Evolutionary conservation across 208 protist genomes (phyloP).

Genomic region (Paratrypanosoma confusum): DNA sequence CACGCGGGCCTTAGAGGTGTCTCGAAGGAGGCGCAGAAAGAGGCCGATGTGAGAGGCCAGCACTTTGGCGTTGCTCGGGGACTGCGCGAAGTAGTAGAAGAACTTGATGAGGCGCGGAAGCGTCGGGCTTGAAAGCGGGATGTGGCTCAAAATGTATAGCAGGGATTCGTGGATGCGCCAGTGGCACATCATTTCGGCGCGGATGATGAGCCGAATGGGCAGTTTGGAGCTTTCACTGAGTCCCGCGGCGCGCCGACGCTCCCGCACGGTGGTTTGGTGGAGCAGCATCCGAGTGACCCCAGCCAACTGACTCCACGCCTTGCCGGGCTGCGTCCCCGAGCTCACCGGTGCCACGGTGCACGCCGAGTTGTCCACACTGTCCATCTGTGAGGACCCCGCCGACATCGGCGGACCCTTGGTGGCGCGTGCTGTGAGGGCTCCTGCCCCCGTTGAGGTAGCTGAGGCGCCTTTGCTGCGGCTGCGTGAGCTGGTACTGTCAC

Average conservation of each 20-base stretch:
- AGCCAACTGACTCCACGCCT: constrained; percentile 37
- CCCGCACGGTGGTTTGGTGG: constrained; percentile 34
- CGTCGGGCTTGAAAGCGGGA: constrained; percentile 15
- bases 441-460: too few species aligned
- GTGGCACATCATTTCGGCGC: constrained; percentile 59
- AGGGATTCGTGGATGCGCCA: constrained; percentile 54
- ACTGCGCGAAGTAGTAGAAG: constrained; percentile 67
- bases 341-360: too few species aligned
- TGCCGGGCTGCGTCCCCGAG: too few species aligned
- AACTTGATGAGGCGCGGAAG: constrained; percentile 51
- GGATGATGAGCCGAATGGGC: constrained; percentile 35
- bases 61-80: constrained; percentile 31
- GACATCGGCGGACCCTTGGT: too few species aligned
- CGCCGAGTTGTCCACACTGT: too few species aligned
- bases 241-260: constrained; percentile 34
- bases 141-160: constrained; percentile 27
- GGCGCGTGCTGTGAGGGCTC: too few species aligned
- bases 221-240: constrained; percentile 37
- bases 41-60: constrained; percentile 27
- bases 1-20: constrained; percentile 8
- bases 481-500: too few species aligned
- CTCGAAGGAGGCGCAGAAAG: constrained; percentile 24
- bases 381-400: too few species aligned
- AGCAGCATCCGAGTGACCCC: constrained; percentile 34
- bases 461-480: too few species aligned